Conservation (phyloP, 2,329 filamentous ascomycete species). For the Xylaria sp. region DNA sequence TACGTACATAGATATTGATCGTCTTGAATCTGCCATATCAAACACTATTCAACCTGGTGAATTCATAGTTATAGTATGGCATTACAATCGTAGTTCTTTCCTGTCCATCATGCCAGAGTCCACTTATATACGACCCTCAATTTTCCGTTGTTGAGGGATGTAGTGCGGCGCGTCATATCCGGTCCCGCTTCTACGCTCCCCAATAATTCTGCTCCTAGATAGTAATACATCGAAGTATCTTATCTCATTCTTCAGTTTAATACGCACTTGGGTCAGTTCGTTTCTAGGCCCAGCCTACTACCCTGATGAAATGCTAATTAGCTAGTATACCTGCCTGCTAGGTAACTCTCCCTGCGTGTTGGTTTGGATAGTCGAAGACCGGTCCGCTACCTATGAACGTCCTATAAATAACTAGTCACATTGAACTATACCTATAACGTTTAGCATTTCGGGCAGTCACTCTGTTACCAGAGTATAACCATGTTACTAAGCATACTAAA, state of each 20-base stretch:
- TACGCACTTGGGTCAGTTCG: background rate
- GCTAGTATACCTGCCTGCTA: background rate
- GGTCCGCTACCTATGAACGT: slow-evolving; percentile 12
- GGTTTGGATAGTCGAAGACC: background rate
- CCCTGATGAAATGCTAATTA: background rate
- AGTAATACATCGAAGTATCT: background rate
- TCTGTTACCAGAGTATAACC: slow-evolving; percentile 2
- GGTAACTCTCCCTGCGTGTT: background rate
- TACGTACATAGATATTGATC: background rate
- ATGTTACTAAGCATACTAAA: background rate
- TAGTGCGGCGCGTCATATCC: background rate
- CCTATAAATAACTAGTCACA: slow-evolving; percentile 32
- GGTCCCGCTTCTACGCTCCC: background rate
- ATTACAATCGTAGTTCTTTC: background rate
- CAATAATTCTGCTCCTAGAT: slow-evolving; percentile 4
- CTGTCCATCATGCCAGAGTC: background rate
- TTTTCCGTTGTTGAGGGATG: background rate
- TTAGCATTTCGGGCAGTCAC: background rate
- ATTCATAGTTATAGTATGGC: too few species aligned
- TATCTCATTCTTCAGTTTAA: slow-evolving; percentile 1
- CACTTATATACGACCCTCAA: background rate
- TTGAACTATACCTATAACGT: slow-evolving; percentile 7
- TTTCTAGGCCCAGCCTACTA: background rate
- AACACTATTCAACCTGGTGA: too few species aligned
- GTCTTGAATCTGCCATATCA: background rate